phyloP scores from a whole-genome alignment of 2,329 filamentous ascomycete species.

The Diaporthe sp. region DNA sequence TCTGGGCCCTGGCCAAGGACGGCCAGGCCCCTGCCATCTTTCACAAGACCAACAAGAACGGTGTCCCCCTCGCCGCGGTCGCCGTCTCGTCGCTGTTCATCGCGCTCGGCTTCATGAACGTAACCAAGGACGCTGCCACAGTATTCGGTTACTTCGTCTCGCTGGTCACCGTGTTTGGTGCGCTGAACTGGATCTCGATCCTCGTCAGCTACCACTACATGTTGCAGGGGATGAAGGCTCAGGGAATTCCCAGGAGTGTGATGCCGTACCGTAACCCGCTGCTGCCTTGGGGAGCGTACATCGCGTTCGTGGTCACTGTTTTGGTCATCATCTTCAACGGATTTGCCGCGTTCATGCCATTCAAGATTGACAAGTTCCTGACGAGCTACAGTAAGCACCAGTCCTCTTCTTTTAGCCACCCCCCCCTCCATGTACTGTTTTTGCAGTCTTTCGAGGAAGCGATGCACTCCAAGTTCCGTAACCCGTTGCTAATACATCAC shows the following conservation, averaged over 20 bases:
- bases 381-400: conserved; percentile 57
- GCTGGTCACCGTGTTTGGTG: conserved; percentile 54
- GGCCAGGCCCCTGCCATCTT: conserved; percentile 51
- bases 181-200: conserved; percentile 55
- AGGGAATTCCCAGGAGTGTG: conserved; percentile 42
- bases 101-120: conserved; percentile 53
- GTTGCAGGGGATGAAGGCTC: conserved; percentile 42
- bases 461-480: not conserved
- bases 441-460: not conserved
- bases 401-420: not conserved
- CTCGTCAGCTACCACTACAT: conserved; percentile 53
- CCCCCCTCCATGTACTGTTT: too few species aligned
- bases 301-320: conserved; percentile 56
- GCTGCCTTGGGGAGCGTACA: conserved; percentile 52
- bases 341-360: conserved; percentile 44
- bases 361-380: conserved; percentile 72
- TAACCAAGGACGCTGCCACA: conserved; percentile 45
- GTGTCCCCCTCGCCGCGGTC: conserved; percentile 54
- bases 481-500: not conserved
- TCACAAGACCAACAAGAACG: conserved; percentile 46
- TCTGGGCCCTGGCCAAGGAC: conserved; percentile 52
- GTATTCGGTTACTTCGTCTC: conserved; percentile 56
- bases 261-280: conserved; percentile 52
- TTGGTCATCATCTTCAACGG: conserved; percentile 10
- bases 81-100: conserved; percentile 48